Conservation (phyloP, 1,284 basidiomycete genomes). For the Caloboletus firmus region DNA sequence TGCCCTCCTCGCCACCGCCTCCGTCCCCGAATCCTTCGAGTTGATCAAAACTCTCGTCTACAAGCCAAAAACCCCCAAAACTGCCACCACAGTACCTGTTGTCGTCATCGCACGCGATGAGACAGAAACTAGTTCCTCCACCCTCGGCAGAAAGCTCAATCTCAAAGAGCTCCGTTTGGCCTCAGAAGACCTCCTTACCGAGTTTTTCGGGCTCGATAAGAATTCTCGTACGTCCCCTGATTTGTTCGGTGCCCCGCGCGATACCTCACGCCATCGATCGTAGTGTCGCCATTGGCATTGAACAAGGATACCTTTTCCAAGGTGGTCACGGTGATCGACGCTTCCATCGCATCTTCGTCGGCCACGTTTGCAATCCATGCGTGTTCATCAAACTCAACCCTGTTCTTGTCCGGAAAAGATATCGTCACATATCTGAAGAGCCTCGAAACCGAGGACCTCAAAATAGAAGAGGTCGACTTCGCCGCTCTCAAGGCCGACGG, state of each 20-base stretch:
- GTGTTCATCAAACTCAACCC: constrained; percentile 65
- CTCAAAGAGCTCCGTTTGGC: constrained; percentile 90
- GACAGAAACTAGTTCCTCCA: constrained; percentile 75
- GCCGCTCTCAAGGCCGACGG: constrained; percentile 54
- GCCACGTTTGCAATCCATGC: constrained; percentile 75
- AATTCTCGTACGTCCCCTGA: constrained; percentile 68
- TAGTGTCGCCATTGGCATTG: constrained; percentile 80
- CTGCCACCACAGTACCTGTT: constrained; percentile 80
- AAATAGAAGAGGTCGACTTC: constrained; percentile 76
- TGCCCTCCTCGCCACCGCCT: constrained; percentile 49
- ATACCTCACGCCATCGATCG: constrained; percentile 1
- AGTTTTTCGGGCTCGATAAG: constrained; percentile 85
- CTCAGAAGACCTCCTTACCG: constrained; percentile 82
- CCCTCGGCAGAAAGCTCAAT: constrained; percentile 80
- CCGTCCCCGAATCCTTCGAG: constrained; percentile 60
- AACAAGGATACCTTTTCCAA: constrained; percentile 72
- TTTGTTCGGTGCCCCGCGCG: neutral
- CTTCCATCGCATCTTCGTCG: constrained; percentile 66
- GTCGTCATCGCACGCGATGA: constrained; percentile 84
- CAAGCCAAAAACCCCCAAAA: constrained; percentile 91
- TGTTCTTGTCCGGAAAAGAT: constrained; percentile 78
- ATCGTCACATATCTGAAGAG: constrained; percentile 71
- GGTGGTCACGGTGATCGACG: constrained; percentile 76
- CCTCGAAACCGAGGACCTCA: constrained; percentile 63
- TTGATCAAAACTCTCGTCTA: constrained; percentile 84